Conservation (phyloP, 148 eudicot genomes). For the Rhododendron vialii region DNA sequence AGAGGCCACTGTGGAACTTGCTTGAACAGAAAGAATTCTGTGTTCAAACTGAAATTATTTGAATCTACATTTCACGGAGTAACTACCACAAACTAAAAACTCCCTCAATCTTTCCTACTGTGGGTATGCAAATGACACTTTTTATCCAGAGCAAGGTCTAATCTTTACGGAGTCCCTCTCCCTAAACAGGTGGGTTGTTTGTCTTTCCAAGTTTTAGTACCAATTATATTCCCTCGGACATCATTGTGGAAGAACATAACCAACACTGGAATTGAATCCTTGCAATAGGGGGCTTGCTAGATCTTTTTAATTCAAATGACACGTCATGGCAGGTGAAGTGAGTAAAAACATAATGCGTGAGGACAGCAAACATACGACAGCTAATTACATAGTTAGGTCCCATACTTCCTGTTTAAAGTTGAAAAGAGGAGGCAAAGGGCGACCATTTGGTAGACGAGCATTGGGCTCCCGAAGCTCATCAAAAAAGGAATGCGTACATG, state of each 20-base stretch:
- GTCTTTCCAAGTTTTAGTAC: background rate
- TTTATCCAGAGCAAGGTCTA: background rate
- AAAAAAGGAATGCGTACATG: constrained; percentile 89
- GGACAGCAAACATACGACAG: background rate
- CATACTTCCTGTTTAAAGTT: constrained; percentile 92
- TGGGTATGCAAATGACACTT: background rate
- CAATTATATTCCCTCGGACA: background rate
- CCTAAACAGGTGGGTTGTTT: background rate
- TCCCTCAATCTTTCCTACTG: background rate
- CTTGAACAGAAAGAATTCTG: background rate
- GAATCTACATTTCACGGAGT: background rate
- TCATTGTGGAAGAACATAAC: background rate
- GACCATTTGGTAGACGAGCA: constrained; percentile 90
- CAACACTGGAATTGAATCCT: background rate
- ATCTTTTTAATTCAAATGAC: background rate
- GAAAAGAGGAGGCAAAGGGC: constrained; percentile 83
- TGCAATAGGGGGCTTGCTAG: background rate
- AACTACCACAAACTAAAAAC: background rate
- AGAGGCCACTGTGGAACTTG: background rate
- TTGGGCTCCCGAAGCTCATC: constrained; percentile 92
- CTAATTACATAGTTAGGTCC: constrained; percentile 5
- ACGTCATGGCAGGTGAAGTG: background rate
- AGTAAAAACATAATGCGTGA: background rate
- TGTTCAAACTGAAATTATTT: background rate
- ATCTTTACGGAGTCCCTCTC: background rate